Conservation (phyloP, 305 asterid species). For the Fraxinus latifolia region DNA sequence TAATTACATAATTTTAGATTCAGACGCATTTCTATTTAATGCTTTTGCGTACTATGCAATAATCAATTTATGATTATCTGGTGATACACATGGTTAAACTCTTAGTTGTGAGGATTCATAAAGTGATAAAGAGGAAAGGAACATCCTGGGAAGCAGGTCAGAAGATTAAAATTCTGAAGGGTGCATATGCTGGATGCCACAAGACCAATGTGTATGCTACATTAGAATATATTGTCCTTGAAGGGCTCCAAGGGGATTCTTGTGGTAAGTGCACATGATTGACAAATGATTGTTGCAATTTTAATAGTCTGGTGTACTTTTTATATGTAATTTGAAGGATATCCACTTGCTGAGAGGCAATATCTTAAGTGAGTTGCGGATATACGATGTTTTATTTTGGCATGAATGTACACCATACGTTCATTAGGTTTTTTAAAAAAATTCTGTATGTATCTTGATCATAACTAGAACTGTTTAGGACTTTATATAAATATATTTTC, state of each 20-base stretch:
- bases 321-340: neutral
- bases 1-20: neutral
- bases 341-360: neutral
- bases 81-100: neutral
- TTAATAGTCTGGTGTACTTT: neutral
- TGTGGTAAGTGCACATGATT: conserved; percentile 46
- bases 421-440: neutral
- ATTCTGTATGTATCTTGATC: neutral
- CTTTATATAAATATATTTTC: neutral
- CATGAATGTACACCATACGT: neutral
- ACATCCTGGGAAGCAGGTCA: conserved; percentile 59
- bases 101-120: conserved; percentile 62
- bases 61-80: conserved; percentile 22
- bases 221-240: conserved; percentile 59
- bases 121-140: conserved; percentile 48
- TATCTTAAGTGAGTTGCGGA: neutral
- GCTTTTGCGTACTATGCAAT: neutral
- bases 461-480: neutral
- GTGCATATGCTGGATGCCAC: conserved; percentile 61
- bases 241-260: conserved; percentile 62
- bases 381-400: neutral
- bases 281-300: neutral
- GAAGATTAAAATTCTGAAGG: conserved; percentile 58
- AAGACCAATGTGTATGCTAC: conserved; percentile 49
- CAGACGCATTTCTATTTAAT: neutral